phyloP scores from a whole-genome alignment of 208 protist genomes.

The Acanthamoeba castellanii region DNA sequence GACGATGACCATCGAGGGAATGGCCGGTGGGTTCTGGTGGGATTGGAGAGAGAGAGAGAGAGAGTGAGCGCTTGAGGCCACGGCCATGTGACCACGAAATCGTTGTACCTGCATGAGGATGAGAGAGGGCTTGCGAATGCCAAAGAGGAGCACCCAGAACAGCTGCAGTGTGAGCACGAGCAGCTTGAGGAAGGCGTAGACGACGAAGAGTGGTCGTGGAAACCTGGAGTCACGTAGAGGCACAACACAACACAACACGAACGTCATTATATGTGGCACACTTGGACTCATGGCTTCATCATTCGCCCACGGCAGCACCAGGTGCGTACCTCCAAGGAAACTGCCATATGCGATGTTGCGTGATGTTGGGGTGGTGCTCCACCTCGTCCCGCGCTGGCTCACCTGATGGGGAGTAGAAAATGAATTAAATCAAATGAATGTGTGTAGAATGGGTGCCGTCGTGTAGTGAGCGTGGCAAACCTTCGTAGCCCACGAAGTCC shows the following conservation, averaged over 20 bases:
- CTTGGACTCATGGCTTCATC: too few relatives aligned
- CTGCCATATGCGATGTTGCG: slow-evolving; percentile 38
- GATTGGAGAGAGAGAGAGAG: neutral
- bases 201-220: slow-evolving; percentile 5
- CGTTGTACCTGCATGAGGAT: slow-evolving; percentile 59
- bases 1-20: slow-evolving; percentile 76
- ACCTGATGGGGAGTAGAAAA: neutral
- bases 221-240: neutral
- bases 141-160: slow-evolving; percentile 47
- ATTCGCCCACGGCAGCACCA: neutral
- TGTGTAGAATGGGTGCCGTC: too few relatives aligned
- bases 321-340: neutral
- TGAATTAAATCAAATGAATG: neutral
- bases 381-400: neutral
- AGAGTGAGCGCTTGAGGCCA: neutral
- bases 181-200: slow-evolving; percentile 62
- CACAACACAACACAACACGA: neutral
- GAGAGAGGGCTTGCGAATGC: neutral
- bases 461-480: neutral
- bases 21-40: slow-evolving; percentile 78
- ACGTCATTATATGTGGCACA: too few relatives aligned
- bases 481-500: slow-evolving; percentile 44
- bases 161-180: slow-evolving; percentile 37
- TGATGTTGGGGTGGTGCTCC: slow-evolving; percentile 56
- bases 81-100: neutral